These are phyloP conservation scores for Torrubiellomyces zombiae DNA, from an alignment of 2,329 filamentous ascomycete genomes.

Conservation along the genomic window DNA sequence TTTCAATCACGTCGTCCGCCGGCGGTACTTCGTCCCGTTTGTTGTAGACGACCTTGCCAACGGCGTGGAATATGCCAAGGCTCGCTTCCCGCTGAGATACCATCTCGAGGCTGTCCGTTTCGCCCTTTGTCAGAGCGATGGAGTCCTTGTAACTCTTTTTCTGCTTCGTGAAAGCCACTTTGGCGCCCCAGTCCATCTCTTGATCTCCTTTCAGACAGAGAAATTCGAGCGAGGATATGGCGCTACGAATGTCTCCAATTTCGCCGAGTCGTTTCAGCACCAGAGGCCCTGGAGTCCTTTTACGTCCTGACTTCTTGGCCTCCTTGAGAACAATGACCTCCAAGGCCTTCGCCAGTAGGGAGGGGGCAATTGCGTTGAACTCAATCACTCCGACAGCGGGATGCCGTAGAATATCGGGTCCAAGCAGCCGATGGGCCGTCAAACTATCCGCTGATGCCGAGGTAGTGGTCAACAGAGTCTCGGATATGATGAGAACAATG, in stretches of 20 bases:
- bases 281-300: conserved; percentile 57
- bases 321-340: conserved; percentile 74
- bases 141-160: conserved; percentile 43
- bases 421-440: conserved; percentile 77
- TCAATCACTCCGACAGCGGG: conserved; percentile 66
- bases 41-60: conserved; percentile 93
- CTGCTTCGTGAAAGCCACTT: conserved; percentile 50
- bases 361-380: conserved; percentile 84
- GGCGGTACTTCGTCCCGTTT: conserved; percentile 51
- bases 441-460: conserved; percentile 80
- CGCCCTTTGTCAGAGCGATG: conserved; percentile 52
- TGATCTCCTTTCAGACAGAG: conserved; percentile 69
- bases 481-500: conserved; percentile 79
- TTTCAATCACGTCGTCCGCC: conserved; percentile 26
- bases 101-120: conserved; percentile 62
- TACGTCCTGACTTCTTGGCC: conserved; percentile 58
- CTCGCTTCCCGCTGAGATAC: conserved; percentile 79
- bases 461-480: conserved; percentile 72
- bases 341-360: conserved; percentile 69
- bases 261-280: conserved; percentile 70
- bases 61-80: conserved; percentile 87
- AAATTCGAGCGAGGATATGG: conserved; percentile 84
- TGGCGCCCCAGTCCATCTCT: conserved; percentile 59
- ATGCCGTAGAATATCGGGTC: conserved; percentile 71
- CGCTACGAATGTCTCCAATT: conserved; percentile 81